phyloP scores from a whole-genome alignment of 208 protist species.

The Endotrypanum monterogeii region DNA sequence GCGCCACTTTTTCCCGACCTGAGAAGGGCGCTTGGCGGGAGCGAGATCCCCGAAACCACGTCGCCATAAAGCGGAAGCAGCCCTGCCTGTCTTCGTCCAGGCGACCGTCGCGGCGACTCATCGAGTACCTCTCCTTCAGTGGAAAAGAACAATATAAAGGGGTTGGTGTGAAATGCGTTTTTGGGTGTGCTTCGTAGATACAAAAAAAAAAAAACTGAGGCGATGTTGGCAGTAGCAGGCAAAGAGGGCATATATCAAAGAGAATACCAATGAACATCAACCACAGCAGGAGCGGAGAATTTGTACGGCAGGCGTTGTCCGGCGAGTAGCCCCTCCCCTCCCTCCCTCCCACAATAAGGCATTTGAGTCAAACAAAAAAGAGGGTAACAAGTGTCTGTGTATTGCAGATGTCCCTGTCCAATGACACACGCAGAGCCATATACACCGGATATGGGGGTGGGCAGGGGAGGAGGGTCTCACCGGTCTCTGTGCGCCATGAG shows the following conservation, averaged over 20 bases:
- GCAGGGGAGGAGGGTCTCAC: no score
- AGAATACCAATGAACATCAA: background rate
- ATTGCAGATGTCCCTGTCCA: no score
- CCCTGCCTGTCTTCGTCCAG: background rate
- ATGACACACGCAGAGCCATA: no score
- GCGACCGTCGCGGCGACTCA: background rate
- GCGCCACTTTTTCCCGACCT: background rate
- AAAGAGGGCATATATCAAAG: background rate
- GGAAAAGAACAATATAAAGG: background rate
- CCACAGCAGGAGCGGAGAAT: background rate
- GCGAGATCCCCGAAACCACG: constrained; percentile 1
- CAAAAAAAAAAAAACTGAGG: background rate
- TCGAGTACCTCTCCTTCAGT: background rate
- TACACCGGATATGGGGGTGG: no score
- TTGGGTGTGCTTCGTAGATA: background rate
- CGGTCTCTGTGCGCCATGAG: no score
- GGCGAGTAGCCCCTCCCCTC: background rate
- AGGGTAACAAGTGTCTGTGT: no score
- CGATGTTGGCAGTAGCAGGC: background rate
- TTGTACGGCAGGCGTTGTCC: background rate
- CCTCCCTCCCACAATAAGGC: no score
- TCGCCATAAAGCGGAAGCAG: background rate
- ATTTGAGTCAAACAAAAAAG: no score
- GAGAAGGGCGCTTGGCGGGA: background rate
- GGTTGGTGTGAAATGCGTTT: no score